phyloP scores from a whole-genome alignment of 1,284 basidiomycete species.

The Rhodotorula sp. region DNA sequence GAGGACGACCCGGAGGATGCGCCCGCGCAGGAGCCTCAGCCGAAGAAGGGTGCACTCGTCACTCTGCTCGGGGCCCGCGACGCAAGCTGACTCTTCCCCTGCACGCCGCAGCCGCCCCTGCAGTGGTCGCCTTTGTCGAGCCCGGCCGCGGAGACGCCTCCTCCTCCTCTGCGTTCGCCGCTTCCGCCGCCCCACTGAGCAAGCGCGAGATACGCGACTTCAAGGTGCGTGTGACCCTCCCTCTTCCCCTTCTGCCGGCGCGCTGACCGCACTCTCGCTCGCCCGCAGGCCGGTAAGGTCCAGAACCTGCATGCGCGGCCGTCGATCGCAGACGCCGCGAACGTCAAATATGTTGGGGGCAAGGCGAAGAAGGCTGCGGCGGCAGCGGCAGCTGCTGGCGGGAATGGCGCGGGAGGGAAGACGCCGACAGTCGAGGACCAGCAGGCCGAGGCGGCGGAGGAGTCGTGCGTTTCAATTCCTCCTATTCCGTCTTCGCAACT shows the following conservation, averaged over 20 bases:
- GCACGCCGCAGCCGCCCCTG: not conserved
- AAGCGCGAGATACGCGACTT: constrained; percentile 34
- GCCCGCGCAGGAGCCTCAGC: not conserved
- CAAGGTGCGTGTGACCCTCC: constrained; percentile 21
- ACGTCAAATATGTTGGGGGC: constrained; percentile 29
- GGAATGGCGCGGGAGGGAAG: not conserved
- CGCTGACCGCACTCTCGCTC: not conserved
- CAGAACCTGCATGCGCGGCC: constrained; percentile 31
- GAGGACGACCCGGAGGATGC: not conserved
- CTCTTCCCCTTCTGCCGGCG: not conserved
- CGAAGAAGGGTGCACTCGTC: not conserved
- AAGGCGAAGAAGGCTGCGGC: constrained; percentile 13
- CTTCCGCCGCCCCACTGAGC: not conserved
- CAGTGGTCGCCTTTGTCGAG: constrained; percentile 36
- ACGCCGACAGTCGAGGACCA: not conserved
- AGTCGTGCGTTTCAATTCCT: constrained; percentile 13
- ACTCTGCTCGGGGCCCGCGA: too few species aligned
- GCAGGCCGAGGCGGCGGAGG: constrained; percentile 26
- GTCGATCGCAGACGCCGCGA: constrained; percentile 34
- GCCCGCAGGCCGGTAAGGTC: constrained; percentile 31
- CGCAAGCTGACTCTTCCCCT: not conserved
- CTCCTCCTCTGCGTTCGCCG: not conserved
- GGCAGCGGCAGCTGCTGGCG: not conserved
- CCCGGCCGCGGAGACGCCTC: constrained; percentile 8
- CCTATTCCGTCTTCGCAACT: not conserved